A percentile compares a stretch with the other conserved stretches of the same genome.
Conservation (phyloP, 2,329 filamentous ascomycete species). For the Bipolaris cookei region DNA sequence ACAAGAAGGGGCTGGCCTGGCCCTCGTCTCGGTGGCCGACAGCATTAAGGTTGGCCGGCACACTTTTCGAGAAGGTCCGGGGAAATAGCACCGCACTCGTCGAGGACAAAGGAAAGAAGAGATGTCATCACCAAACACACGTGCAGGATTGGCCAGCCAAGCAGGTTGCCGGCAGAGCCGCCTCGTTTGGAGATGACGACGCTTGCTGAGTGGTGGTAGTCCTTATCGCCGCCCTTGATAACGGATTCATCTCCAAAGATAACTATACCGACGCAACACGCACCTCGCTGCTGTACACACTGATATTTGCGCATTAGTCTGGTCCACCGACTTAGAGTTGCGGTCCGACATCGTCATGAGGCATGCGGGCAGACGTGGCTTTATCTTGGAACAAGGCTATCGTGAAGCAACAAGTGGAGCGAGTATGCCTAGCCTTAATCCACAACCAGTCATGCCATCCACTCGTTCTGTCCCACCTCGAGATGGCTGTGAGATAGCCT, state of each 20-base stretch:
- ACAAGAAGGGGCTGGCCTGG: neutral
- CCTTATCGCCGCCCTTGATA: too few relatives aligned
- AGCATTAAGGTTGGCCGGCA: neutral
- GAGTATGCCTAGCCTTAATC: conserved; percentile 7
- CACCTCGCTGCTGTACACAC: neutral
- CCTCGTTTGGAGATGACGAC: conserved; percentile 3
- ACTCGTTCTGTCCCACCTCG: conserved; percentile 19
- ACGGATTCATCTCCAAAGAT: conserved; percentile 1
- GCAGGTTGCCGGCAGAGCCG: conserved; percentile 11
- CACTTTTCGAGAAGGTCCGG: neutral
- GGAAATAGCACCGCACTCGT: neutral
- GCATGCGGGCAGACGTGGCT: conserved; percentile 24
- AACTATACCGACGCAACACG: neutral
- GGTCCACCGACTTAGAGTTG: neutral
- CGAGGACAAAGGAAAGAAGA: neutral
- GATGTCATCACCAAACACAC: too few relatives aligned
- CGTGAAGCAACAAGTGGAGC: conserved; percentile 26
- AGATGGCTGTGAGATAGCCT: conserved; percentile 25
- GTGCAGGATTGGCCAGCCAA: conserved; percentile 8
- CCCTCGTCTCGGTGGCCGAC: neutral
- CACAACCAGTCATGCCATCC: conserved; percentile 21
- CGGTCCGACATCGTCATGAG: conserved; percentile 22
- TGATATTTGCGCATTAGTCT: conserved; percentile 8
- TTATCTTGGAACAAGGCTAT: conserved; percentile 29
- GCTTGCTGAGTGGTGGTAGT: neutral